phyloP scores from a whole-genome alignment of 345 rosid genomes.

The Linum tenue region DNA sequence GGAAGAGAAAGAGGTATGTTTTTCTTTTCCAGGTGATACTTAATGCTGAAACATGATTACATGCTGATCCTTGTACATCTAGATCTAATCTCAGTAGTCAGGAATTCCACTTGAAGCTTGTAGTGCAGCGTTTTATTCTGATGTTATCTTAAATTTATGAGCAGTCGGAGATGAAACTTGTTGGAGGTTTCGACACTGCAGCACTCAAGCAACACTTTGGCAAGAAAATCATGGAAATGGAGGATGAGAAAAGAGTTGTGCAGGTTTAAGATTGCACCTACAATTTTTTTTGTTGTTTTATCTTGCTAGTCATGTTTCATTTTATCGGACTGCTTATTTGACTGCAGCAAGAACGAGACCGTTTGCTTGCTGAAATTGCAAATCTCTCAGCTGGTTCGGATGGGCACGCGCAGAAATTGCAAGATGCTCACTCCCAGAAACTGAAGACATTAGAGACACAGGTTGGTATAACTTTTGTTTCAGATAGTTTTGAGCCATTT shows the following conservation, averaged over 20 bases:
- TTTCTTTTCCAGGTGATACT: constrained; percentile 7
- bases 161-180: constrained; percentile 92
- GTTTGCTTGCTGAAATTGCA: constrained; percentile 75
- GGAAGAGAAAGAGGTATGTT: constrained; percentile 91
- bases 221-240: constrained; percentile 81
- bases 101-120: background rate
- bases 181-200: constrained; percentile 60
- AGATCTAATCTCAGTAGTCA: background rate
- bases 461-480: constrained; percentile 24
- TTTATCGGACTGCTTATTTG: constrained; percentile 8
- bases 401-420: constrained; percentile 78
- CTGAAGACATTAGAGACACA: constrained; percentile 79
- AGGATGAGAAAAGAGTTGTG: constrained; percentile 79
- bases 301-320: background rate
- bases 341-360: constrained; percentile 87
- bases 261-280: constrained; percentile 43
- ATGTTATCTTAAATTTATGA: constrained; percentile 8
- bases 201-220: constrained; percentile 93
- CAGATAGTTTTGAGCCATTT: background rate
- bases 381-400: constrained; percentile 67
- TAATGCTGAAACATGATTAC: background rate
- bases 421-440: constrained; percentile 75
- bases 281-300: background rate
- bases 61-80: too few relatives aligned
- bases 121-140: background rate